A percentile compares a stretch with the other conserved stretches of the same genome.
These are phyloP conservation scores for Annulohypoxylon maeteangense DNA, from an alignment of 495 filamentous ascomycete species.

Conservation along the genomic window DNA sequence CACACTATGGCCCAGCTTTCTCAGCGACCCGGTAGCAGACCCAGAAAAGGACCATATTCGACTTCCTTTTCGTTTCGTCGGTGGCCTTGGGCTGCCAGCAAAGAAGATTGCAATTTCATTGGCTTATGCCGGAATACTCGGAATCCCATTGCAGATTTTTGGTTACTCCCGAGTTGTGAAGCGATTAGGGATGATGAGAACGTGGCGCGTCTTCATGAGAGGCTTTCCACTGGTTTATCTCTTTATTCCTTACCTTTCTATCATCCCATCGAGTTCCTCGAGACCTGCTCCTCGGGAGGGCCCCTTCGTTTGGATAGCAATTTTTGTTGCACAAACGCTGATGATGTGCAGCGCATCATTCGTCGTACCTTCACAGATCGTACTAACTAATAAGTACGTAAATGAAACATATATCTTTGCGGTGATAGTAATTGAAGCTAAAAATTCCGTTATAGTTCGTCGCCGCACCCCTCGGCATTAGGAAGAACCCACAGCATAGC, in stretches of 20 bases:
- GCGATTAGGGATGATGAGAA: background rate
- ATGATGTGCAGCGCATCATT: background rate
- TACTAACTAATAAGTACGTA: background rate
- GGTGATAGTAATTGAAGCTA: background rate
- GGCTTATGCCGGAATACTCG: background rate
- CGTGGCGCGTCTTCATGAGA: background rate
- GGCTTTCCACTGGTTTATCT: background rate
- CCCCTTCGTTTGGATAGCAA: background rate
- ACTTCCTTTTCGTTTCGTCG: background rate
- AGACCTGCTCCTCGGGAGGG: background rate
- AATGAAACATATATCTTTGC: background rate
- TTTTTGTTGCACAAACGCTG: background rate
- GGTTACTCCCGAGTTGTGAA: background rate
- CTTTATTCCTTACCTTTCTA: background rate
- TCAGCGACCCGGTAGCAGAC: background rate
- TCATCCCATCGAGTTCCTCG: background rate
- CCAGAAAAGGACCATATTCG: background rate
- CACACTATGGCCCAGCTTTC: background rate
- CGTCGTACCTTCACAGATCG: background rate
- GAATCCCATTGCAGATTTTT: background rate
- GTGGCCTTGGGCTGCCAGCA: background rate
- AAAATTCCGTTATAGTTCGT: background rate
- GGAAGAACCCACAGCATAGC: background rate
- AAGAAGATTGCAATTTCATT: background rate
- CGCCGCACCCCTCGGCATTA: background rate